phyloP scores from a whole-genome alignment of 2,329 filamentous ascomycete species.

The Gremmenia infestans region DNA sequence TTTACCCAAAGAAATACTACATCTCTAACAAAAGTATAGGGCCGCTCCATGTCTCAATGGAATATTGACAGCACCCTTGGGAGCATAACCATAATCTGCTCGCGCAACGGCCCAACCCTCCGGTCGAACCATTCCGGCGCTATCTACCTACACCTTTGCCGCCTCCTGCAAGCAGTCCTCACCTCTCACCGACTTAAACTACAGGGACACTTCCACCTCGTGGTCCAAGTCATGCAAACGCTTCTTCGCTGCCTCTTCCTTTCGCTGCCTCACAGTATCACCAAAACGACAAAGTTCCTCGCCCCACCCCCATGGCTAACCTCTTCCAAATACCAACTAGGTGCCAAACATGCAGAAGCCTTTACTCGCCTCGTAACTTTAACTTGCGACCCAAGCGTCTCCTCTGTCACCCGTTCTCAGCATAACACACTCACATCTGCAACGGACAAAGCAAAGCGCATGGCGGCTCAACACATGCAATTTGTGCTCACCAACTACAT shows the following conservation, averaged over 20 bases:
- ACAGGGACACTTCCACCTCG: constrained; percentile 56
- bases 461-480: constrained; percentile 58
- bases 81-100: constrained; percentile 30
- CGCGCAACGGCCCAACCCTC: constrained; percentile 23
- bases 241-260: constrained; percentile 51
- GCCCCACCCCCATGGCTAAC: constrained; percentile 34
- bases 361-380: constrained; percentile 54
- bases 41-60: constrained; percentile 29
- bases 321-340: constrained; percentile 24
- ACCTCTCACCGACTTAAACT: constrained; percentile 56
- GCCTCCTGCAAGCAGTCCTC: constrained; percentile 51
- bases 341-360: constrained; percentile 42
- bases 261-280: constrained; percentile 30
- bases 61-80: constrained; percentile 31
- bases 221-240: constrained; percentile 49
- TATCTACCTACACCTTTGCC: constrained; percentile 37
- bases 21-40: constrained; percentile 14
- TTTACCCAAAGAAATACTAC: background rate
- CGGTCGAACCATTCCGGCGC: constrained; percentile 15
- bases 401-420: constrained; percentile 44
- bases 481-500: constrained; percentile 55
- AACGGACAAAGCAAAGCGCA: constrained; percentile 55
- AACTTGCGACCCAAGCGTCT: constrained; percentile 54
- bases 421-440: constrained; percentile 51
- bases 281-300: constrained; percentile 20